Evolutionary conservation across 345 rosid genomes (phyloP).

Genomic region (Kernera saxatilis): DNA sequence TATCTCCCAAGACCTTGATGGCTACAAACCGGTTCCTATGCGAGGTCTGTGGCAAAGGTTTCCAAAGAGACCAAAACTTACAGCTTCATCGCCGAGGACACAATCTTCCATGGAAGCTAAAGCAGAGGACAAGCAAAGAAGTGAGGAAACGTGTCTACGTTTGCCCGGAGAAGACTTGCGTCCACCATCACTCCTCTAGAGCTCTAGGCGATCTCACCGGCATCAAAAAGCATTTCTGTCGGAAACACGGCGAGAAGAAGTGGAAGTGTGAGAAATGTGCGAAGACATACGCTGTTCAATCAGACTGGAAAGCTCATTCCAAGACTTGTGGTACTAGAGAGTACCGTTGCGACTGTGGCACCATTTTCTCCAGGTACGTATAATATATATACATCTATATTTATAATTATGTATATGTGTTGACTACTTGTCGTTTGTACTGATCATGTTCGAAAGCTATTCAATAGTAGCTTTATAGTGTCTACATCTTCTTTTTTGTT

Average conservation of each 20-base stretch:
- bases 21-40: conserved; percentile 95
- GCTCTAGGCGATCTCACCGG: conserved; percentile 99
- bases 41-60: conserved; percentile 91
- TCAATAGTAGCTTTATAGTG: background rate
- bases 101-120: conserved; percentile 99
- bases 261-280: conserved; percentile 98
- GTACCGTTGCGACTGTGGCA: conserved; percentile 94
- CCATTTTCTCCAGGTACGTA: conserved; percentile 77
- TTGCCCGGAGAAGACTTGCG: conserved; percentile 87
- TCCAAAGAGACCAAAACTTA: conserved; percentile 94
- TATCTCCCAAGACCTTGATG: conserved; percentile 95
- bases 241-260: conserved; percentile 98
- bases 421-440: background rate
- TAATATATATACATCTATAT: background rate
- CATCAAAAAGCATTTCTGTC: conserved; percentile 87
- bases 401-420: background rate
- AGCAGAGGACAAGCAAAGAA: conserved; percentile 91
- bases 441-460: conserved; percentile 1
- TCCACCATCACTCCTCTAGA: conserved; percentile 84
- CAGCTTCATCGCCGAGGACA: conserved; percentile 95
- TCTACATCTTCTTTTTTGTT: background rate
- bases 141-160: conserved; percentile 82
- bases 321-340: conserved; percentile 97
- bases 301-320: conserved; percentile 98
- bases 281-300: conserved; percentile 88